These are phyloP conservation scores for Cryphonectria parasitica DNA, from an alignment of 2,329 filamentous ascomycete genomes.

Conservation along the genomic window DNA sequence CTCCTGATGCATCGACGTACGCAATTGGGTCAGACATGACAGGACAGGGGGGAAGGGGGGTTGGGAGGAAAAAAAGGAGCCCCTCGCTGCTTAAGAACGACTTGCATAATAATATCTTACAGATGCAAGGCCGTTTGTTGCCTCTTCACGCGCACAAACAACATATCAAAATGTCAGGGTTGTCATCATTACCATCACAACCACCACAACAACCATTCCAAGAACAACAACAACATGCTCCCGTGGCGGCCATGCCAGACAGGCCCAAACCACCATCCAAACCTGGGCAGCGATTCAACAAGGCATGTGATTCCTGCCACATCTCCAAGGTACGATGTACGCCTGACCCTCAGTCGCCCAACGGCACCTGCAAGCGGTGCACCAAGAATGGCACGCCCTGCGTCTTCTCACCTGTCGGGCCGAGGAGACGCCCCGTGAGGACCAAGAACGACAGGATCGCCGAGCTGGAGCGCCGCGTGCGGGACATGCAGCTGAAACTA, in stretches of 20 bases:
- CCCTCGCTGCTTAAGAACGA: not conserved
- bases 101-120: not conserved
- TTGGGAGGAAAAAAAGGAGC: not conserved
- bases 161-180: not conserved
- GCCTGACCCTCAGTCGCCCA: slow-evolving; percentile 27
- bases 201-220: not conserved
- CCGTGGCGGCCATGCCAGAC: not conserved
- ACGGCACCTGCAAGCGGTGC: slow-evolving; percentile 24
- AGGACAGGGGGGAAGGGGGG: not conserved
- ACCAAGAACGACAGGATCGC: slow-evolving; percentile 29
- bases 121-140: not conserved
- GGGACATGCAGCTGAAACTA: slow-evolving; percentile 28
- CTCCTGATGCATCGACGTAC: not conserved
- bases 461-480: slow-evolving; percentile 27
- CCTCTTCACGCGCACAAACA: not conserved
- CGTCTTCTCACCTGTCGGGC: slow-evolving; percentile 27
- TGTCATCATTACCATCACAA: not conserved
- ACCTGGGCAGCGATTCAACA: slow-evolving; percentile 24
- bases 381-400: slow-evolving; percentile 27
- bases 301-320: slow-evolving; percentile 28
- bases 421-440: slow-evolving; percentile 22
- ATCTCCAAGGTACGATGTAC: slow-evolving; percentile 27
- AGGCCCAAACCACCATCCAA: slow-evolving; percentile 10
- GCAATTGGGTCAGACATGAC: not conserved
- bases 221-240: slow-evolving; percentile 3